These are phyloP conservation scores for Seiridium unicorne DNA, from an alignment of 2,329 filamentous ascomycete species.

Conservation along the genomic window DNA sequence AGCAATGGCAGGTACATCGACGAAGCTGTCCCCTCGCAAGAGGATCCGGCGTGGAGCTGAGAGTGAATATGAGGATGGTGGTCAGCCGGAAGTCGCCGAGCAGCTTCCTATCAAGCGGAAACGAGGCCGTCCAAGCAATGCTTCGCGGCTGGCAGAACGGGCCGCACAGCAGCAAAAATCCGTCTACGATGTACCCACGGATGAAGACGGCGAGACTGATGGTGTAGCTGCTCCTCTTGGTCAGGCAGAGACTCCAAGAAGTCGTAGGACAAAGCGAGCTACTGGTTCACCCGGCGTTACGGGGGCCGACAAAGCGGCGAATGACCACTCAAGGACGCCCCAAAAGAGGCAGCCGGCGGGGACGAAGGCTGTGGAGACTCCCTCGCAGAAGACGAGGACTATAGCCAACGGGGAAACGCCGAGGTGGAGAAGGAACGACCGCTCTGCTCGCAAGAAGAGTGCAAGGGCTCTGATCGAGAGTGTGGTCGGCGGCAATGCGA, in stretches of 20 bases:
- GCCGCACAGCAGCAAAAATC: background rate
- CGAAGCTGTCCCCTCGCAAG: background rate
- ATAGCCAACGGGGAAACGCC: constrained; percentile 50
- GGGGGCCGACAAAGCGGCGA: background rate
- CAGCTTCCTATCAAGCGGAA: background rate
- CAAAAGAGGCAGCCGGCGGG: background rate
- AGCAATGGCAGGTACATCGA: background rate
- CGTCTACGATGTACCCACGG: constrained; percentile 9
- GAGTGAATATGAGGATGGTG: background rate
- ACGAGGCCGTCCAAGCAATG: constrained; percentile 6
- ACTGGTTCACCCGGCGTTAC: background rate
- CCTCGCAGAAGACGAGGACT: constrained; percentile 16
- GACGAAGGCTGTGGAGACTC: constrained; percentile 15
- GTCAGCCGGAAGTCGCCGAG: background rate
- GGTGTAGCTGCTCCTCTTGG: background rate
- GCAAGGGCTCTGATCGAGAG: constrained; percentile 46
- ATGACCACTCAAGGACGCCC: background rate
- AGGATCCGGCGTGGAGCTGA: background rate
- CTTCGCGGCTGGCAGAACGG: background rate
- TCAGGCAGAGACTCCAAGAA: background rate
- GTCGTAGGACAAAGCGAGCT: background rate
- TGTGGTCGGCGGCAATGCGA: constrained; percentile 60
- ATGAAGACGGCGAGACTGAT: constrained; percentile 3
- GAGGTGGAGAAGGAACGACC: constrained; percentile 68
- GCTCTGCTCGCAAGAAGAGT: constrained; percentile 54